Conservation (phyloP, 768 basidiomycete species). For the Nevesoporus exiguus region DNA sequence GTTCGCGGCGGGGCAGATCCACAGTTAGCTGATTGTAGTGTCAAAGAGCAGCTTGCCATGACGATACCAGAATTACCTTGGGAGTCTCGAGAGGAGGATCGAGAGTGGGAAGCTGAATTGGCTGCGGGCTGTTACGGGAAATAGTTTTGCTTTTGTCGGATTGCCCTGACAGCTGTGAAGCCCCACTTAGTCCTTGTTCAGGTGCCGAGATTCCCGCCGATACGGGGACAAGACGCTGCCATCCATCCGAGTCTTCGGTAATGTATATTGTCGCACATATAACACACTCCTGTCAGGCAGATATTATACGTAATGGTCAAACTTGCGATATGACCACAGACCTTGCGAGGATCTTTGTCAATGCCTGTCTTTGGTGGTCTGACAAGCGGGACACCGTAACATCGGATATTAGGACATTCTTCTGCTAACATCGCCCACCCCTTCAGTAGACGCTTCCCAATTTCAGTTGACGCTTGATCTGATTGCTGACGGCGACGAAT, state of each 20-base stretch:
- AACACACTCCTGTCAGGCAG: slow-evolving; percentile 65
- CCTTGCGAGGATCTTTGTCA: slow-evolving; percentile 65
- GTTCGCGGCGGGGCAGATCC: slow-evolving; percentile 19
- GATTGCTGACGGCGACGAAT: slow-evolving; percentile 74
- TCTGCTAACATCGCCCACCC: slow-evolving; percentile 92
- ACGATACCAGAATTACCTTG: slow-evolving; percentile 20
- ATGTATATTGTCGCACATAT: slow-evolving; percentile 64
- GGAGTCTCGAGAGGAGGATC: slow-evolving; percentile 29
- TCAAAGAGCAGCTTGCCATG: slow-evolving; percentile 2
- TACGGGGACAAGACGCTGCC: slow-evolving; percentile 41
- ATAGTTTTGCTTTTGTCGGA: slow-evolving; percentile 12
- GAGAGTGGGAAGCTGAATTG: slow-evolving; percentile 32
- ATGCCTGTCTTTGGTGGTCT: slow-evolving; percentile 64
- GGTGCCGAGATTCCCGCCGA: slow-evolving; percentile 5
- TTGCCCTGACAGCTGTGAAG: slow-evolving; percentile 3
- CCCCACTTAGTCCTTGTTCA: slow-evolving; percentile 3
- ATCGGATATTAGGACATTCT: slow-evolving; percentile 66
- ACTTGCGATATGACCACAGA: slow-evolving; percentile 26
- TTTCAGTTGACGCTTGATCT: slow-evolving; percentile 73
- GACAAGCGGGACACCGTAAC: slow-evolving; percentile 83
- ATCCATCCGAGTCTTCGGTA: slow-evolving; percentile 51
- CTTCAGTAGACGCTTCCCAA: slow-evolving; percentile 71
- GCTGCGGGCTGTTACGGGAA: slow-evolving; percentile 26
- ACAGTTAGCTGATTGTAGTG: slow-evolving; percentile 18
- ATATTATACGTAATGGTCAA: slow-evolving; percentile 1